Evolutionary conservation across 1,139 yeast genomes (phyloP).

Genomic region (Sugiyamaella paludigena): DNA sequence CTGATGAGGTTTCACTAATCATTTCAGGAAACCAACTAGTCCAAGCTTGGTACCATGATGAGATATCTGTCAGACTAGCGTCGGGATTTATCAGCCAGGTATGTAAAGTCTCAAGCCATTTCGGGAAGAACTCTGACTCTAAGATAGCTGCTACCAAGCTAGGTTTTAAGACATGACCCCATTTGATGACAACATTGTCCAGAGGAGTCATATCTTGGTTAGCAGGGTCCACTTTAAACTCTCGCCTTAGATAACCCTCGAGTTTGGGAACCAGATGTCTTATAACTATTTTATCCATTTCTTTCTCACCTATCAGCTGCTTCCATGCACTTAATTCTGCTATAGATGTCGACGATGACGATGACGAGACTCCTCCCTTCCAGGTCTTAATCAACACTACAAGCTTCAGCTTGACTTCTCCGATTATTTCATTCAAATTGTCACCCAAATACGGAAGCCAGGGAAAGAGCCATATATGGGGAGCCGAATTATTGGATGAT

Average conservation of each 20-base stretch:
- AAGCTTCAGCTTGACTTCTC: constrained; percentile 37
- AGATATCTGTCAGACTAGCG: constrained; percentile 28
- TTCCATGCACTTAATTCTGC: constrained; percentile 41
- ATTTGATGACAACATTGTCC: constrained; percentile 26
- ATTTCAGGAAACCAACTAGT: constrained; percentile 29
- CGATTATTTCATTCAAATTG: constrained; percentile 29
- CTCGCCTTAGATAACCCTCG: constrained; percentile 27
- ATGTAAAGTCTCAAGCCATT: constrained; percentile 33
- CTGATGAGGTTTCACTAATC: constrained; percentile 23
- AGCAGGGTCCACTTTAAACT: constrained; percentile 35
- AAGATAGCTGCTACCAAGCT: constrained; percentile 26
- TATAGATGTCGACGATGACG: constrained; percentile 22
- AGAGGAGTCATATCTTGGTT: constrained; percentile 31
- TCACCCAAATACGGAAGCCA: constrained; percentile 43
- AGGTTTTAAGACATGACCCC: constrained; percentile 31
- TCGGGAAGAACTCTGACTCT: constrained; percentile 35
- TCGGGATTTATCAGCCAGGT: constrained; percentile 32
- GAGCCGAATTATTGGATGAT: no score
- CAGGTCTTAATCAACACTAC: constrained; percentile 36
- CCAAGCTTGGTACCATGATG: constrained; percentile 38
- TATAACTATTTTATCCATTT: constrained; percentile 30
- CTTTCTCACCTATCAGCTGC: constrained; percentile 40
- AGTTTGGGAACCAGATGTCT: constrained; percentile 39
- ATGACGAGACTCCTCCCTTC: constrained; percentile 21
- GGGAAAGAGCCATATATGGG: constrained; percentile 46